These are phyloP conservation scores for Casuarina glauca DNA, from an alignment of 306 rosid species.

Conservation along the genomic window DNA sequence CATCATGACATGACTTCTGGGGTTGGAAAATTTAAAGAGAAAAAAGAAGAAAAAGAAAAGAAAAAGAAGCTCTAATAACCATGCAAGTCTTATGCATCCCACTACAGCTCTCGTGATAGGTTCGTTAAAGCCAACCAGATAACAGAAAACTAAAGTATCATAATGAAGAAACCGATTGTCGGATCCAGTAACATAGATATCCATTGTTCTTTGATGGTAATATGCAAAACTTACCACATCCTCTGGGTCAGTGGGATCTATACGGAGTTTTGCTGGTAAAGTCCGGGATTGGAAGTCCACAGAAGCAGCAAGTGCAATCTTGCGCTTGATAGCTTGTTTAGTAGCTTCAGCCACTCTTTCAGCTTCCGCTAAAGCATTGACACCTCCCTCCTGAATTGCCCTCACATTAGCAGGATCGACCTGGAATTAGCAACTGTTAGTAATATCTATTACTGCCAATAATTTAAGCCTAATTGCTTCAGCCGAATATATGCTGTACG, in stretches of 20 bases:
- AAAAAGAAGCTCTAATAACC: not conserved
- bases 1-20: slow-evolving; percentile 14
- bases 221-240: slow-evolving; percentile 68
- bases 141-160: slow-evolving; percentile 5
- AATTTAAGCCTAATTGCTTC: not conserved
- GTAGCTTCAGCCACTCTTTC: slow-evolving; percentile 97
- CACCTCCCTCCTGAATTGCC: slow-evolving; percentile 72
- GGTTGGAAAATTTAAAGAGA: not conserved
- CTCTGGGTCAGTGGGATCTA: slow-evolving; percentile 93
- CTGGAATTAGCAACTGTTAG: slow-evolving; percentile 46
- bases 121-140: not conserved
- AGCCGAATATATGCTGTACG: not conserved
- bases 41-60: too few relatives aligned
- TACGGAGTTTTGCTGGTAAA: slow-evolving; percentile 87
- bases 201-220: not conserved
- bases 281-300: slow-evolving; percentile 76
- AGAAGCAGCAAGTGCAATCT: slow-evolving; percentile 91
- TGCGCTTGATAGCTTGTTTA: slow-evolving; percentile 88
- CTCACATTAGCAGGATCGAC: slow-evolving; percentile 94
- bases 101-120: slow-evolving; percentile 5
- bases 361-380: slow-evolving; percentile 82
- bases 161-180: slow-evolving; percentile 9
- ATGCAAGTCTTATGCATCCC: slow-evolving; percentile 4
- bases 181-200: not conserved
- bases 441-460: not conserved